These are phyloP conservation scores for Leccinum pachyderme DNA, from an alignment of 1,284 basidiomycete genomes.

Conservation along the genomic window DNA sequence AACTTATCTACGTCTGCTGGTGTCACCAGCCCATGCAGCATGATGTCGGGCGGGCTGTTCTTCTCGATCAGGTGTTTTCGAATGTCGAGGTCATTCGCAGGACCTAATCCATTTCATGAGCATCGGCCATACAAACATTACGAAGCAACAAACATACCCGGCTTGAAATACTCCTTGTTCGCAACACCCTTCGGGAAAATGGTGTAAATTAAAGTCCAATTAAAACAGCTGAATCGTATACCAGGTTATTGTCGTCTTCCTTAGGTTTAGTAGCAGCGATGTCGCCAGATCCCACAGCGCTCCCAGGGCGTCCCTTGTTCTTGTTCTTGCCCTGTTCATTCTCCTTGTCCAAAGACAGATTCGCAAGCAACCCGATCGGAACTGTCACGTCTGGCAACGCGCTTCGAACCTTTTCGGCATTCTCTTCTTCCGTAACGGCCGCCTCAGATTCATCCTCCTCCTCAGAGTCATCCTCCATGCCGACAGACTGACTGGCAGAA, in stretches of 20 bases:
- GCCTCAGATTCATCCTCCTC: slow-evolving; percentile 32
- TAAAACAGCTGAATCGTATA: slow-evolving; percentile 34
- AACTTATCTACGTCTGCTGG: slow-evolving; percentile 79
- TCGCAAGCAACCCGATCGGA: slow-evolving; percentile 71
- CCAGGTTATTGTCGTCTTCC: slow-evolving; percentile 64
- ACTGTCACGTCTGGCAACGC: slow-evolving; percentile 65
- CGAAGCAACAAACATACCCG: slow-evolving; percentile 44
- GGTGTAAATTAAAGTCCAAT: slow-evolving; percentile 27
- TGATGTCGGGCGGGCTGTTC: slow-evolving; percentile 78
- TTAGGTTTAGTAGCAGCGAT: slow-evolving; percentile 22
- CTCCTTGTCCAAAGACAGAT: slow-evolving; percentile 59
- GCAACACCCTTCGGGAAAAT: slow-evolving; percentile 52
- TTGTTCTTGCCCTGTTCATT: slow-evolving; percentile 39
- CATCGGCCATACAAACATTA: background rate
- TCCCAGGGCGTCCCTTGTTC: slow-evolving; percentile 23
- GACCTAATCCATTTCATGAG: slow-evolving; percentile 41
- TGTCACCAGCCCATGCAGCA: slow-evolving; percentile 78
- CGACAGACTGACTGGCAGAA: background rate
- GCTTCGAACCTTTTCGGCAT: slow-evolving; percentile 44
- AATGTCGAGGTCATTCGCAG: slow-evolving; percentile 63
- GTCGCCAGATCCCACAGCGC: slow-evolving; percentile 10
- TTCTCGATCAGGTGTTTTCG: slow-evolving; percentile 75
- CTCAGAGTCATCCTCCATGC: slow-evolving; percentile 10
- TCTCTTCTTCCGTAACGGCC: slow-evolving; percentile 28
- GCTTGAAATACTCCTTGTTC: slow-evolving; percentile 79